A percentile compares a stretch with the other conserved stretches of the same genome.
phyloP scores from a whole-genome alignment of 2,329 filamentous ascomycete genomes.

The Trichoderma polysporum region DNA sequence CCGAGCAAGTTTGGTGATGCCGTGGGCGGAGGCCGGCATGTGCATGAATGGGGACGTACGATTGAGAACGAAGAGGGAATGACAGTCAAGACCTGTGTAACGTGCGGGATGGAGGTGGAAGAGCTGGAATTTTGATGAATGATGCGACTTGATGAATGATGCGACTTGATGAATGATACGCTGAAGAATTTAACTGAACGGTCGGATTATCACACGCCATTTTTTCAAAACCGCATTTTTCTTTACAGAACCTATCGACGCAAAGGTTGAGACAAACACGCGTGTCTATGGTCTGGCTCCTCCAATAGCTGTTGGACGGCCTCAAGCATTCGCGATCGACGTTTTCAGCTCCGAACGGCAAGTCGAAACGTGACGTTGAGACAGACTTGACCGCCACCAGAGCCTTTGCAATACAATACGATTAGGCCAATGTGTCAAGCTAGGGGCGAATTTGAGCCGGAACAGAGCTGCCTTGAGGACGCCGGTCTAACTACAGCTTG shows the following conservation, averaged over 20 bases:
- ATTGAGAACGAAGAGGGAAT: constrained; percentile 70
- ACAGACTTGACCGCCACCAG: neutral
- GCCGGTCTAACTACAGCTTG: neutral
- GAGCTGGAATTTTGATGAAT: constrained; percentile 64
- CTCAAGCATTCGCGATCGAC: too few relatives aligned
- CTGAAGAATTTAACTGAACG: neutral
- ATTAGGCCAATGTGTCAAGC: neutral
- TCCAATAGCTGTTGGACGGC: too few relatives aligned
- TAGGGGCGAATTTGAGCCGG: neutral
- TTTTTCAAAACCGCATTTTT: neutral
- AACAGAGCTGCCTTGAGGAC: neutral
- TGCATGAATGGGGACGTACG: constrained; percentile 80
- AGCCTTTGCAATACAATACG: neutral
- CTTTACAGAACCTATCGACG: neutral
- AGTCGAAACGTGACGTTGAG: too few relatives aligned
- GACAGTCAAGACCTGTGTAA: constrained; percentile 75
- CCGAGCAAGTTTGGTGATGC: constrained; percentile 70
- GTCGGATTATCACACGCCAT: neutral
- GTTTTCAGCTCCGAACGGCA: too few relatives aligned
- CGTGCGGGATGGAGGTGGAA: constrained; percentile 77
- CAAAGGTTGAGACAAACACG: neutral
- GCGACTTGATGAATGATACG: neutral
- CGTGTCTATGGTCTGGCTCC: too few relatives aligned
- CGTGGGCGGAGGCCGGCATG: constrained; percentile 70
- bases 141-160: neutral